A percentile compares a stretch with the other conserved stretches of the same genome.
Evolutionary conservation across 805 yeast genomes (phyloP).

Genomic region (Peterozyma xylosa): DNA sequence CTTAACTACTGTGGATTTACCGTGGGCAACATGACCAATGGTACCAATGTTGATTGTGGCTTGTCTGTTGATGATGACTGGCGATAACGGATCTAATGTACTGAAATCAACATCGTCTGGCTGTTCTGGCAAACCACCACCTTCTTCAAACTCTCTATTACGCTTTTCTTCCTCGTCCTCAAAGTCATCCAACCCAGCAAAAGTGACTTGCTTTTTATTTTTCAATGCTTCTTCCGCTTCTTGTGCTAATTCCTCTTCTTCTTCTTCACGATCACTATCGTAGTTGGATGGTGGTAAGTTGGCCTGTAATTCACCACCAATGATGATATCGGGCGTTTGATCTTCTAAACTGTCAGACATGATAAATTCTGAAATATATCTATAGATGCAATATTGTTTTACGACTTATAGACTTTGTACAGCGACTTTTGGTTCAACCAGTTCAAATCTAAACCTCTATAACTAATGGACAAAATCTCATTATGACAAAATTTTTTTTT

Average conservation of each 20-base stretch:
- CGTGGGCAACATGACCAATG: constrained; percentile 94
- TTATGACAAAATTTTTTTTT: constrained; percentile 7
- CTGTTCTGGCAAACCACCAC: constrained; percentile 98
- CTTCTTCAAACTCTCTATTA: constrained; percentile 86
- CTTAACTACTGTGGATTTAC: constrained; percentile 88
- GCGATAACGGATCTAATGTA: constrained; percentile 76
- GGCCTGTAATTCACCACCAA: constrained; percentile 43
- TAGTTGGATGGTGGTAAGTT: constrained; percentile 22
- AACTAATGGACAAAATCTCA: too few relatives aligned
- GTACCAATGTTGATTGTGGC: constrained; percentile 99
- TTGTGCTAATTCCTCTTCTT: constrained; percentile 27
- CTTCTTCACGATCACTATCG: constrained; percentile 23
- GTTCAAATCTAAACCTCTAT: too few relatives aligned
- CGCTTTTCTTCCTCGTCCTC: constrained; percentile 66
- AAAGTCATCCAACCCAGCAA: constrained; percentile 63
- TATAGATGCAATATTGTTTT: too few relatives aligned
- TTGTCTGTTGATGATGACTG: constrained; percentile 96
- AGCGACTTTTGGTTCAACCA: too few relatives aligned
- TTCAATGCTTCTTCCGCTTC: constrained; percentile 28
- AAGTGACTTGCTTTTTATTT: constrained; percentile 70
- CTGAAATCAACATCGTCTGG: constrained; percentile 84
- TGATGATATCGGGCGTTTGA: constrained; percentile 79
- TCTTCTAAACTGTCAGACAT: constrained; percentile 81
- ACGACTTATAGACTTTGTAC: too few relatives aligned
- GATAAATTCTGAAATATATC: constrained; percentile 2